Conservation (phyloP, 768 basidiomycete species). For the Tulasnella sp. region DNA sequence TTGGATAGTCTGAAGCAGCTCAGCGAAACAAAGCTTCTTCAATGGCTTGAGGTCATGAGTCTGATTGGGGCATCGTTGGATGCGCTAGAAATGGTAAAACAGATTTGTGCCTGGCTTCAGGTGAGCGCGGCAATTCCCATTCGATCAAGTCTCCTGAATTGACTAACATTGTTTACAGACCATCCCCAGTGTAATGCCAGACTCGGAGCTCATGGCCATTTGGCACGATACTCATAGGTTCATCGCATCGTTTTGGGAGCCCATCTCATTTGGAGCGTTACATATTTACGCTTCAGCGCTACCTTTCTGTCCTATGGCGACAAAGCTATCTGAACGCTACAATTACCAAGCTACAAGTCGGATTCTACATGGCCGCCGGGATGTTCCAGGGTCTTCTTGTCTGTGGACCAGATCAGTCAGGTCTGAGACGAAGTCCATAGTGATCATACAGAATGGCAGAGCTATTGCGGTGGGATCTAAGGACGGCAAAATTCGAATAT, state of each 20-base stretch:
- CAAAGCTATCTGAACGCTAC: not conserved
- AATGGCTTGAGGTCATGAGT: not conserved
- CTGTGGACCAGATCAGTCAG: not conserved
- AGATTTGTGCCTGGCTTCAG: not conserved
- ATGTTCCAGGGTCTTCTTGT: not conserved
- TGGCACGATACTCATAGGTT: not conserved
- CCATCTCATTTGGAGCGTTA: not conserved
- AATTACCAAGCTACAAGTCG: not conserved
- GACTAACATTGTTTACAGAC: not conserved
- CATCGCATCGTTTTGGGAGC: not conserved
- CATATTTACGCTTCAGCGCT: not conserved
- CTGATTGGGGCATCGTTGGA: not conserved
- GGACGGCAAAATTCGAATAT: too few relatives aligned
- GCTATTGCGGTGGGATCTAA: too few relatives aligned
- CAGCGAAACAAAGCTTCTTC: not conserved
- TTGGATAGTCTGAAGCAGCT: not conserved
- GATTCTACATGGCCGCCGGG: not conserved
- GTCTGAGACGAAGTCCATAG: too few relatives aligned
- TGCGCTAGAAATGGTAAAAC: not conserved
- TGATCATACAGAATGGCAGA: too few relatives aligned
- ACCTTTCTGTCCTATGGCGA: not conserved
- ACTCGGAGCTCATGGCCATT: not conserved
- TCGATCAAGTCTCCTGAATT: not conserved
- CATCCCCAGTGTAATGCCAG: not conserved
- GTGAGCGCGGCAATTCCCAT: not conserved